Evolutionary conservation across 148 eudicot genomes (phyloP).

Genomic region (Silene uniflora): DNA sequence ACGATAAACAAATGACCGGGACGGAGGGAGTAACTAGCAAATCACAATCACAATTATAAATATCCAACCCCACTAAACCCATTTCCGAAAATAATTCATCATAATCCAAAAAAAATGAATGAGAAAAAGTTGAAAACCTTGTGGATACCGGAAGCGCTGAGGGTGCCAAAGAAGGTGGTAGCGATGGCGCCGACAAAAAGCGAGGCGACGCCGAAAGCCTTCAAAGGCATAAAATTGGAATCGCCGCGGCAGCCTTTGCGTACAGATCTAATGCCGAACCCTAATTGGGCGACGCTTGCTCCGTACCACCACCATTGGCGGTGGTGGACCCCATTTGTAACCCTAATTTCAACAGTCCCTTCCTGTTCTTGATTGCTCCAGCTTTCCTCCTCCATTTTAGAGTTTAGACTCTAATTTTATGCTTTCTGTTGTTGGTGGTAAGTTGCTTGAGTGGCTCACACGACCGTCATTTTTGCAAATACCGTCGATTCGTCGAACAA

Average conservation of each 20-base stretch:
- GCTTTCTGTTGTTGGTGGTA: too few relatives aligned
- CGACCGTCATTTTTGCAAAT: too few relatives aligned
- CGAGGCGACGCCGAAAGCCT: slow-evolving; percentile 19
- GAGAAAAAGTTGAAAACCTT: background rate
- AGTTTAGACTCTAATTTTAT: too few relatives aligned
- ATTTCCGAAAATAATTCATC: background rate
- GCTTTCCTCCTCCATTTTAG: background rate
- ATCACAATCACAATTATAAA: background rate
- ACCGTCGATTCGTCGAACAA: too few relatives aligned
- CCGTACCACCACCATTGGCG: slow-evolving; percentile 10
- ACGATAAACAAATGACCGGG: too few relatives aligned
- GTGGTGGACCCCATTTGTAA: background rate
- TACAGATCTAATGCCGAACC: slow-evolving; percentile 9
- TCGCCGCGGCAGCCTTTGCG: slow-evolving; percentile 12
- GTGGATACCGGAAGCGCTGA: slow-evolving; percentile 16
- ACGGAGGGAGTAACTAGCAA: background rate
- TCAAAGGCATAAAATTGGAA: slow-evolving; percentile 19
- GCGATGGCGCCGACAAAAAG: slow-evolving; percentile 24
- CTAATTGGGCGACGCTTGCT: slow-evolving; percentile 19
- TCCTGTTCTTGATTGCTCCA: background rate
- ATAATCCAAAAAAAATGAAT: background rate
- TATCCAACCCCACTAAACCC: background rate
- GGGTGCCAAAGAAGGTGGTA: slow-evolving; percentile 9
- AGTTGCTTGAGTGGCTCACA: too few relatives aligned
- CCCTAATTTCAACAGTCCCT: background rate